phyloP scores from a whole-genome alignment of 1,284 basidiomycete genomes.

The Pascua guehoae region DNA sequence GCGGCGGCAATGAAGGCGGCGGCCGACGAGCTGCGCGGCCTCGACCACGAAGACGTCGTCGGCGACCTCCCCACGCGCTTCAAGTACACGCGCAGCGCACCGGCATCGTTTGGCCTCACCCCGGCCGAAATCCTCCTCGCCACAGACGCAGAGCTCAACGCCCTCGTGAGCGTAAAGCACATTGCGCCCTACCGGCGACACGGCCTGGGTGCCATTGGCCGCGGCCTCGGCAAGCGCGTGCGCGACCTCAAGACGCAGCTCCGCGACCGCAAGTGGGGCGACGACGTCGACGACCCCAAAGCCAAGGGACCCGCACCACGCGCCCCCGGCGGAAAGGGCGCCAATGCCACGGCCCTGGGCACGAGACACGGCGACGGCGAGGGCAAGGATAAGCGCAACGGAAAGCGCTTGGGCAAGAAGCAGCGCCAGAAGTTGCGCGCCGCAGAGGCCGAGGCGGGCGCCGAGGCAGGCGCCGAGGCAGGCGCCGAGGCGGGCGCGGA shows the following conservation, averaged over 20 bases:
- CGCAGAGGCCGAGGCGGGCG: slow-evolving; percentile 8
- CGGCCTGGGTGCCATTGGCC: slow-evolving; percentile 47
- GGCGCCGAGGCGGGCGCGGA: slow-evolving; percentile 10
- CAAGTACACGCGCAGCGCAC: slow-evolving; percentile 74
- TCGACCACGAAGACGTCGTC: slow-evolving; percentile 96
- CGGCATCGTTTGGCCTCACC: slow-evolving; percentile 68
- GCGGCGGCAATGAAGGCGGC: slow-evolving; percentile 73
- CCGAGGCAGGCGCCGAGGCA: slow-evolving; percentile 11
- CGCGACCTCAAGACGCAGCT: slow-evolving; percentile 68
- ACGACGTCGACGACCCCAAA: slow-evolving; percentile 38
- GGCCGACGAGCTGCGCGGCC: slow-evolving; percentile 81
- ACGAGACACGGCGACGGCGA: slow-evolving; percentile 13
- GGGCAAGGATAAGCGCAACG: slow-evolving; percentile 13
- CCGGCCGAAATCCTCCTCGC: slow-evolving; percentile 88
- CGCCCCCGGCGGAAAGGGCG: slow-evolving; percentile 1
- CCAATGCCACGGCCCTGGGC: slow-evolving; percentile 15
- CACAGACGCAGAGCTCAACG: slow-evolving; percentile 88
- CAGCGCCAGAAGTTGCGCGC: slow-evolving; percentile 40
- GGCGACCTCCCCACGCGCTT: slow-evolving; percentile 89
- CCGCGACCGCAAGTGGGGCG: slow-evolving; percentile 52
- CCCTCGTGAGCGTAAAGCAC: slow-evolving; percentile 81
- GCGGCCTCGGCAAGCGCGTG: slow-evolving; percentile 71
- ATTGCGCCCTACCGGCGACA: slow-evolving; percentile 79
- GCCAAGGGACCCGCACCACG: slow-evolving; percentile 1
- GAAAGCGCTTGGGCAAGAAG: slow-evolving; percentile 52